A percentile compares a stretch with the other conserved stretches of the same genome.
These are phyloP conservation scores for Nannochloropsis oceanica DNA, from an alignment of 108 stramenopile genomes.

Conservation along the genomic window DNA sequence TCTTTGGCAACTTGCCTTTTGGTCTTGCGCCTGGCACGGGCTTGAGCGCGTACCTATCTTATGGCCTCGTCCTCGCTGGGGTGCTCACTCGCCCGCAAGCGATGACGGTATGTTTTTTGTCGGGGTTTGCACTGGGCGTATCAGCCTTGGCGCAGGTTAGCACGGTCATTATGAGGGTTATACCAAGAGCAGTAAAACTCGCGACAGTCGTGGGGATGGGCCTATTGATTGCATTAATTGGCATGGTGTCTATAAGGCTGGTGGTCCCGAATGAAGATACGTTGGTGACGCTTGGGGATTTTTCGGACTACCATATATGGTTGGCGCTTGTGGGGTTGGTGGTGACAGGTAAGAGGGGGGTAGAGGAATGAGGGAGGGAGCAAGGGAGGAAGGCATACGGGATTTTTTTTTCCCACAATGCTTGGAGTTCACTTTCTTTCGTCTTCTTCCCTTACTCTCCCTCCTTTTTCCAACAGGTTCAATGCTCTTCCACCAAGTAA, in stretches of 20 bases:
- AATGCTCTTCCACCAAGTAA: slow-evolving; percentile 35
- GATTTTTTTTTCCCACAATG: too few species aligned
- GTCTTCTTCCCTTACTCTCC: background rate
- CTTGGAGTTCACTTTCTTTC: too few species aligned
- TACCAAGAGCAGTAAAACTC: slow-evolving; percentile 30
- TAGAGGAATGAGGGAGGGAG: too few species aligned
- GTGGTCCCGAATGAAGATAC: background rate
- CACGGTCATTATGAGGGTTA: background rate
- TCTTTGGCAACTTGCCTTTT: slow-evolving; percentile 47
- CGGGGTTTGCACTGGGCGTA: slow-evolving; percentile 20
- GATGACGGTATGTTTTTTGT: slow-evolving; percentile 22
- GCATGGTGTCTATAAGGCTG: slow-evolving; percentile 8
- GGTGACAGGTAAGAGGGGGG: slow-evolving; percentile 29
- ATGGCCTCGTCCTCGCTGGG: slow-evolving; percentile 38
- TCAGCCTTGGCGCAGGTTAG: background rate
- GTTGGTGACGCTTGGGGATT: slow-evolving; percentile 35
- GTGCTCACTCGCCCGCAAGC: slow-evolving; percentile 1
- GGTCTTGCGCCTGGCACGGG: slow-evolving; percentile 49
- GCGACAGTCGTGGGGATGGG: slow-evolving; percentile 54
- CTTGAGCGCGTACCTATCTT: slow-evolving; percentile 42
- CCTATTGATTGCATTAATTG: slow-evolving; percentile 32
- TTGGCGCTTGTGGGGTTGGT: slow-evolving; percentile 39
- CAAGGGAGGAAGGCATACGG: too few species aligned
- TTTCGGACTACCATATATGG: slow-evolving; percentile 23
- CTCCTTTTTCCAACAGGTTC: background rate